Evolutionary conservation across 2,329 filamentous ascomycete genomes (phyloP).

Genomic region (Massarina eburnea): DNA sequence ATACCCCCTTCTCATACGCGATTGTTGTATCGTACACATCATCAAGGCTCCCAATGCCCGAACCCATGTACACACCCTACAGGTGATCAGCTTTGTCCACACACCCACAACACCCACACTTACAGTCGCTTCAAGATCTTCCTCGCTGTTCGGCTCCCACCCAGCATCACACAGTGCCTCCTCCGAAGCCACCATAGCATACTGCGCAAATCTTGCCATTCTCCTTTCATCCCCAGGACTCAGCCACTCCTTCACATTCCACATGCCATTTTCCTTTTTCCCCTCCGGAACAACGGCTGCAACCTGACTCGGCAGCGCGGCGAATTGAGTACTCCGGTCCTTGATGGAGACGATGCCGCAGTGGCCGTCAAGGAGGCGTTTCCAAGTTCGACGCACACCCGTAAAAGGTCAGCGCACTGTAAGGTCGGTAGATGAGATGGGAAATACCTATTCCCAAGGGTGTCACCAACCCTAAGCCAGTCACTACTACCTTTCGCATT

Average conservation of each 20-base stretch:
- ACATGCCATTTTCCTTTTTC: conserved; percentile 43
- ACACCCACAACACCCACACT: conserved; percentile 6
- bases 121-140: conserved; percentile 72
- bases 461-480: conserved; percentile 53
- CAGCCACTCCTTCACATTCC: conserved; percentile 53
- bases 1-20: conserved; percentile 71
- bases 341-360: conserved; percentile 78
- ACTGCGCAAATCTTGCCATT: conserved; percentile 91
- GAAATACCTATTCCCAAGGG: conserved; percentile 74
- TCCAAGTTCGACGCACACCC: conserved; percentile 78
- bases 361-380: conserved; percentile 73
- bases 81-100: conserved; percentile 6
- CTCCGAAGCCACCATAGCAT: conserved; percentile 80
- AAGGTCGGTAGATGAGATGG: not conserved
- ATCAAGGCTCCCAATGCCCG: conserved; percentile 91
- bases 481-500: conserved; percentile 55
- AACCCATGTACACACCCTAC: conserved; percentile 86
- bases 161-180: conserved; percentile 84
- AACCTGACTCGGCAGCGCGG: conserved; percentile 77
- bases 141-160: conserved; percentile 65
- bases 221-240: conserved; percentile 63
- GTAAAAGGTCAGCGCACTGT: not conserved
- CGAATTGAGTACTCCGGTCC: conserved; percentile 64
- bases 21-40: conserved; percentile 85
- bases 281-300: conserved; percentile 77